A percentile compares a stretch with the other conserved stretches of the same genome.
Evolutionary conservation across 148 eudicot species (phyloP).

Genomic region (Heliamphora exappendiculata): DNA sequence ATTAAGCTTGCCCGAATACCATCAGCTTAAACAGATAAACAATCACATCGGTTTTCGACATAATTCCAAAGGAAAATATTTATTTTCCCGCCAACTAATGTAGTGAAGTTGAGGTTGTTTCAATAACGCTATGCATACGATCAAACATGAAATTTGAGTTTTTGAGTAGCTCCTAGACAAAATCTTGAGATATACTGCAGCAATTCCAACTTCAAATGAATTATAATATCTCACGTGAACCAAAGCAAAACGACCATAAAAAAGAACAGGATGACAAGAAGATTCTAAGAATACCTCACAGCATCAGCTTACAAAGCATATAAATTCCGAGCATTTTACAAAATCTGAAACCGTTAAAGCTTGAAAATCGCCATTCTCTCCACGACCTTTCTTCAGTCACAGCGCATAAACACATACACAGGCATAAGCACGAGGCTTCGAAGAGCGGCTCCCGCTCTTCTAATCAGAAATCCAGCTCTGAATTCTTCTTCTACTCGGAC

Average conservation of each 20-base stretch:
- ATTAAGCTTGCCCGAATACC: background rate
- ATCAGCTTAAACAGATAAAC: background rate
- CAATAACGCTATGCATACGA: background rate
- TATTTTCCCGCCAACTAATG: background rate
- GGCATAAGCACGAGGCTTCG: background rate
- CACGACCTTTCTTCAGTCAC: background rate
- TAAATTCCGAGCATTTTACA: background rate
- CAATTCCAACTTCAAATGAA: background rate
- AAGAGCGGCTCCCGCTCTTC: background rate
- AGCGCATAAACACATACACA: background rate
- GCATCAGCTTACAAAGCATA: background rate
- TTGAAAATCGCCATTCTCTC: background rate
- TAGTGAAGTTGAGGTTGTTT: background rate
- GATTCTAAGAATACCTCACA: background rate
- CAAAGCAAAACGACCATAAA: background rate
- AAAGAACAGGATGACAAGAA: background rate
- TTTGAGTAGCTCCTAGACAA: background rate
- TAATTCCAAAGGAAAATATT: background rate
- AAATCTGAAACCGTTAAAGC: background rate
- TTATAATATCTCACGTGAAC: background rate
- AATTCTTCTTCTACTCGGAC: background rate
- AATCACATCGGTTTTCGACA: background rate
- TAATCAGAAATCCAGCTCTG: background rate
- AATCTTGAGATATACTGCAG: background rate
- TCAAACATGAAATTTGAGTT: background rate